phyloP scores from a whole-genome alignment of 306 rosid genomes.

The Cucumis melo region DNA sequence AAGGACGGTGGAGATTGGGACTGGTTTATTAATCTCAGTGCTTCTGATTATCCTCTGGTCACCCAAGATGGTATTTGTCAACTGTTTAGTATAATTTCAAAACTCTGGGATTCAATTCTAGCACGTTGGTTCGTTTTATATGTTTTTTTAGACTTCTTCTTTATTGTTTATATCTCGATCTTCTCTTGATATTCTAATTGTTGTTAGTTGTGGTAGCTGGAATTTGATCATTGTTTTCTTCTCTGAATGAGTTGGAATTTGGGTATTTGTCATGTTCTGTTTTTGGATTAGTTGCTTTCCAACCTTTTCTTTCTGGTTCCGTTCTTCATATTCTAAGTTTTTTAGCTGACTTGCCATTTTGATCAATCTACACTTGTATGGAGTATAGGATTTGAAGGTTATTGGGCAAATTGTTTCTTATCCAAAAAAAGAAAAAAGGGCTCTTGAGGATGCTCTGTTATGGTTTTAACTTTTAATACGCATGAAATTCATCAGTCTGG shows the following conservation, averaged over 20 bases:
- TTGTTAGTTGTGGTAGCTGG: not conserved
- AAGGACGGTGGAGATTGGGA: constrained; percentile 65
- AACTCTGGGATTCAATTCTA: not conserved
- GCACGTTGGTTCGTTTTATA: not conserved
- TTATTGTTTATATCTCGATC: not conserved
- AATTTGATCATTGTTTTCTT: not conserved
- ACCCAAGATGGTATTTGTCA: constrained; percentile 54
- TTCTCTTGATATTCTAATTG: not conserved
- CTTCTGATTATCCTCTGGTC: constrained; percentile 66
- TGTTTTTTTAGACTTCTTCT: not conserved
- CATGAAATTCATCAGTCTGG: not conserved
- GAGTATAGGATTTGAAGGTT: not conserved
- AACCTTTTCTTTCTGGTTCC: not conserved
- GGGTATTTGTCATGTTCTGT: not conserved
- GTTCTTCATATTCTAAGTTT: not conserved
- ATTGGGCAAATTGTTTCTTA: not conserved
- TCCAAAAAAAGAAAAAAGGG: not conserved
- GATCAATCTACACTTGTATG: not conserved
- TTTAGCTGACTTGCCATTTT: not conserved
- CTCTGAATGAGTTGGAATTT: not conserved
- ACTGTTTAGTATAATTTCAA: not conserved
- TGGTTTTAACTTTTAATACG: not conserved
- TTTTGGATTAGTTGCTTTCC: not conserved
- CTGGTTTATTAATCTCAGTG: constrained; percentile 66
- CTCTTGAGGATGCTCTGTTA: not conserved